phyloP scores from a whole-genome alignment of 495 filamentous ascomycete species.

The Penicillium simplicissimum region DNA sequence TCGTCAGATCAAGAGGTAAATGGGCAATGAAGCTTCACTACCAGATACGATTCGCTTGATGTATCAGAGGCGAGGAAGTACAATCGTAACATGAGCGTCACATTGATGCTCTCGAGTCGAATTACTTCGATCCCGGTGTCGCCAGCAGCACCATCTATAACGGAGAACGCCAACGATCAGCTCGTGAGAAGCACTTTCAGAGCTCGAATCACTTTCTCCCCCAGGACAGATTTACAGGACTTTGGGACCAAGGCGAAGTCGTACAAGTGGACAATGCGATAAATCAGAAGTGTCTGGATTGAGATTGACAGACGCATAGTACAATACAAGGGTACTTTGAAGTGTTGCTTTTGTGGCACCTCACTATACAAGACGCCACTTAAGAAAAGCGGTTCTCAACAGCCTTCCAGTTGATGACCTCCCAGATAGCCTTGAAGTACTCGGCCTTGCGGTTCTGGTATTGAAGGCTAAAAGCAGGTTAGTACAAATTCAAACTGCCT shows the following conservation, averaged over 20 bases:
- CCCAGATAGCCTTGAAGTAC: constrained; percentile 96
- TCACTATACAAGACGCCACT: constrained; percentile 13
- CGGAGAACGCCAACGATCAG: background rate
- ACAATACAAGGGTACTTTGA: constrained; percentile 23
- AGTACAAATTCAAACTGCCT: constrained; percentile 27
- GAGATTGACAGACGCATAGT: constrained; percentile 14
- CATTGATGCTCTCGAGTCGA: background rate
- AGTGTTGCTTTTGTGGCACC: background rate
- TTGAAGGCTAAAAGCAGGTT: constrained; percentile 67
- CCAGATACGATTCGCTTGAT: background rate
- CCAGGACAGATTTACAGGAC: background rate
- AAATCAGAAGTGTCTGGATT: background rate
- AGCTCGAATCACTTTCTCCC: background rate
- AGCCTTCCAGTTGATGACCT: constrained; percentile 96
- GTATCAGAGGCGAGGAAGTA: background rate
- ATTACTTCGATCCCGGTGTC: background rate
- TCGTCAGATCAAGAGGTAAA: background rate
- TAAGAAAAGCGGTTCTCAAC: constrained; percentile 78
- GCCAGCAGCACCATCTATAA: background rate
- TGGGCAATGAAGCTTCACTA: background rate
- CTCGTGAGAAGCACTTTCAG: background rate
- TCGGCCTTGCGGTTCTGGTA: constrained; percentile 99
- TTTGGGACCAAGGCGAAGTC: background rate
- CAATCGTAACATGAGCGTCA: background rate
- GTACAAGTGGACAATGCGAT: background rate